A percentile compares a stretch with the other conserved stretches of the same genome.
These are phyloP conservation scores for Lonicera japonica DNA, from an alignment of 129 eudicot genomes.

Conservation along the genomic window DNA sequence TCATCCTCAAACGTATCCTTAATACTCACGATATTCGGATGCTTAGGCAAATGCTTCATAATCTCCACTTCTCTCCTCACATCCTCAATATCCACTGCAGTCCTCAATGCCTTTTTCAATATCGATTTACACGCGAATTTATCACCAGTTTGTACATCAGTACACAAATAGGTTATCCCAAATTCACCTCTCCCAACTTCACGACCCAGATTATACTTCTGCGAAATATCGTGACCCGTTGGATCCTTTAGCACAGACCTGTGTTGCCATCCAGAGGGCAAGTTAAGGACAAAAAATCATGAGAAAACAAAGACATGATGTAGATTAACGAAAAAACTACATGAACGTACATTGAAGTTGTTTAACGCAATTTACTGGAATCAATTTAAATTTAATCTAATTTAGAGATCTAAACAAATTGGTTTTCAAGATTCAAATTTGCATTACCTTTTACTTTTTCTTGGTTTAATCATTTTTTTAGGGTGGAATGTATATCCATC, in stretches of 20 bases:
- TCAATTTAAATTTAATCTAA: too few relatives aligned
- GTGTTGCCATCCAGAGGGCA: too few relatives aligned
- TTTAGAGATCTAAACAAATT: too few relatives aligned
- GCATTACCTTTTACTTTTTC: too few relatives aligned
- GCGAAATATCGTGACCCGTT: conserved; percentile 44
- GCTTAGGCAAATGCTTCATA: conserved; percentile 75
- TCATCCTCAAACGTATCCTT: conserved; percentile 79
- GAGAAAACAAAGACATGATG: too few relatives aligned
- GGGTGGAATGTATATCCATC: too few relatives aligned
- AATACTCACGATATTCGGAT: conserved; percentile 59
- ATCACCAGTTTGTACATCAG: conserved; percentile 47
- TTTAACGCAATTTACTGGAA: too few relatives aligned
- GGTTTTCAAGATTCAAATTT: too few relatives aligned
- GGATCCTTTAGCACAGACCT: conserved; percentile 61
- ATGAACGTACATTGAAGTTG: too few relatives aligned
- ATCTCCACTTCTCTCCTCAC: conserved; percentile 78
- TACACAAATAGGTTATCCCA: conserved; percentile 78
- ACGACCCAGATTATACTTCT: conserved; percentile 48
- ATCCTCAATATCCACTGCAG: conserved; percentile 74
- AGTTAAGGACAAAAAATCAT: too few relatives aligned
- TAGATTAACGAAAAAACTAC: too few relatives aligned
- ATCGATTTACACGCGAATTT: conserved; percentile 72
- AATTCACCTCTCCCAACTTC: conserved; percentile 86
- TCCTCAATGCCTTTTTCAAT: conserved; percentile 66
- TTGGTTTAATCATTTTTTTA: too few relatives aligned